Conservation (phyloP, 192 early-diverging fungal genomes). For the Coemansia umbellata region DNA sequence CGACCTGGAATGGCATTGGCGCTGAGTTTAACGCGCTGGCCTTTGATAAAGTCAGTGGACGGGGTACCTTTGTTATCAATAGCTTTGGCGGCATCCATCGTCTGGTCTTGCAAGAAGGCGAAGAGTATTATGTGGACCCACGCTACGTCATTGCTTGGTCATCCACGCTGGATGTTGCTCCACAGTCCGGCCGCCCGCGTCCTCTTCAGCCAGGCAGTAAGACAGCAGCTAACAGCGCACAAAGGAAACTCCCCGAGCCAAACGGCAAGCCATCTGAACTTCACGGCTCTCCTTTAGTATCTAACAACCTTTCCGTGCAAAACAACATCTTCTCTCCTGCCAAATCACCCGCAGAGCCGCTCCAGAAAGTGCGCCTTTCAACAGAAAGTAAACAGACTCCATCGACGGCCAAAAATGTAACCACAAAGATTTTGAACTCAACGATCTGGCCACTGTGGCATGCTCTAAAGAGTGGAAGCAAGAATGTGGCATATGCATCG, state of each 20-base stretch:
- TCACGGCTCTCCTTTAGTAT: constrained; percentile 1
- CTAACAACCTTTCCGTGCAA: constrained; percentile 15
- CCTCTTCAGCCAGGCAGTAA: not conserved
- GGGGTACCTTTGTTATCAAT: constrained; percentile 65
- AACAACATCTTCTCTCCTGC: constrained; percentile 24
- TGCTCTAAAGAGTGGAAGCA: not conserved
- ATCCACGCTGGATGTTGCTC: constrained; percentile 9
- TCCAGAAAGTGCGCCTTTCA: constrained; percentile 11
- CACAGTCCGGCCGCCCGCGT: constrained; percentile 24
- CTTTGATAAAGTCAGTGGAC: constrained; percentile 59
- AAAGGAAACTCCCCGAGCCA: no score
- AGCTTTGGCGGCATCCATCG: constrained; percentile 65
- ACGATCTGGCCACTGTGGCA: constrained; percentile 12
- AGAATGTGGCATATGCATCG: constrained; percentile 9
- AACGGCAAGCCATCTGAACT: not conserved
- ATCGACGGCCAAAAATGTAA: not conserved
- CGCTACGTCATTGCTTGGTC: constrained; percentile 53
- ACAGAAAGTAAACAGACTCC: not conserved
- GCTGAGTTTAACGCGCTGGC: constrained; percentile 54
- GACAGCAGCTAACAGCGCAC: no score
- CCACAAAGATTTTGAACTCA: not conserved
- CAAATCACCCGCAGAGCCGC: constrained; percentile 25
- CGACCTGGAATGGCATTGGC: constrained; percentile 37
- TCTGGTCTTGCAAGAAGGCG: constrained; percentile 60
- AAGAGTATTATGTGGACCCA: constrained; percentile 71